Base-by-base conservation (phyloP, 2,329 filamentous ascomycete species). In the Pseudogymnoascus sp. region DNA sequence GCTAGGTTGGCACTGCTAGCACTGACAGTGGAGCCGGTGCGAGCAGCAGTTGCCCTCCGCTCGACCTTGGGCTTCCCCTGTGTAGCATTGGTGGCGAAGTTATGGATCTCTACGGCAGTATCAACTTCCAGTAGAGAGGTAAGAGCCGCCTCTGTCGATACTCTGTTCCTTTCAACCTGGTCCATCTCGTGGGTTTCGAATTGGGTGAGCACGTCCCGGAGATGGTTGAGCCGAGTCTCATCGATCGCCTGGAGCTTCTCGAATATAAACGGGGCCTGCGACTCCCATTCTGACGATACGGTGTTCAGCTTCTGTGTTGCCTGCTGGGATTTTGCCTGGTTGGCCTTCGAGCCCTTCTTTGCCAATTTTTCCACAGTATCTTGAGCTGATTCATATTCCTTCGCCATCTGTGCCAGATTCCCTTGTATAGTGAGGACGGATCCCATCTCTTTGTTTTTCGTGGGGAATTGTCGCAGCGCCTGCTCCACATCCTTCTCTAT, bases 141-240 rank as follows among this genome's bases (percentile, higher is more conserved):
- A 64, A 99, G 78, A 26, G 91, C 91, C 66, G 87, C 86, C 73
- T 95, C 92, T 26, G 91, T 87, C 11, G 87, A 86, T 65, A 85
- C 79, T 66, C 91, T 86, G 66, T 83, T 87, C 64, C 89, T 84
- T 74, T 96, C 90, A 14, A 93, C 86, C 69, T 90, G 86, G 73
- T 99, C 95, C 29, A 91, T 85, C 74, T 97, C 93, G 73, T 96
- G 89, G 0, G 95, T 99, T 75, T 96, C 88, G 70, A 93, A 89
- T 72, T 97, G 93, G 0, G 95, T 97, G 65, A 99, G 82, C 42
- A 90, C 84, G 75, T 97, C 93, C 66, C 93, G 89, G 65, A 99
- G 81, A 72, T 96, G 89, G 75, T 97, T 96, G 68, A 96, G 80
- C 63, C 95, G 86, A 69, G 85, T 87, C 78, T 99, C 95, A 73